Base-by-base conservation (phyloP, 129 eudicot genomes). In the Apium graveolens region DNA sequence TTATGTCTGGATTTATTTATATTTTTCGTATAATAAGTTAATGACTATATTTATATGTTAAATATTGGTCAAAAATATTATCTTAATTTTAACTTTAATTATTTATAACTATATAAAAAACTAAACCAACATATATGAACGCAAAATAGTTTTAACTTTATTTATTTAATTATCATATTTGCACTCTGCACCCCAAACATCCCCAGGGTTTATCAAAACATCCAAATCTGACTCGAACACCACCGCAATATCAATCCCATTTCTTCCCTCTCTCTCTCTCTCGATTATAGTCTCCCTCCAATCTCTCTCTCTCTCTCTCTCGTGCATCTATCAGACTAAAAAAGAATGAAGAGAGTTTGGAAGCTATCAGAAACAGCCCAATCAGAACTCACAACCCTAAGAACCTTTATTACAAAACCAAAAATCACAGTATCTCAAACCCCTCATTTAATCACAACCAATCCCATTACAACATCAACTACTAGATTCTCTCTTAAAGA, bases 391-490 rank as follows among this genome's bases (percentile, higher is more conserved):
- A 27, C 31, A 16, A 27, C 8, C 24, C 41, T 27, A 21, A 66
- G 39, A 66, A 16, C 72, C 72, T 29, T 32, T 0, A 27, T 32
- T 32, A 32, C 72, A 66, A 66, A 66, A 27, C 72, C 72, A 24
- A 66, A 66, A 32, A 66, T 4, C 72, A 14, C 14, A 4, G 24
- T 6, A 66, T 12, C 39, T n/a, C 77, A 27, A 34, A 42, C 70
- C 68, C 75, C 69, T 13, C 26, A 16, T 26, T 26, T 38, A 24
- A 43, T 79, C 31, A 37, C 11, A 73, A 43, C 41, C 70, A 44
- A 72, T 69, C 68, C 53, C 37, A 57, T 32, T 35, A 63, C 4
- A 60, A n/a, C 63, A 79, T 53, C 79, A 70, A 44, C 76, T 12
- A 69, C 11, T 31, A 10, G 37, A 37, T 7, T 75, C 73, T 72